Conservation (phyloP, 2,329 filamentous ascomycete genomes). For the Lecanosticta acicola region DNA sequence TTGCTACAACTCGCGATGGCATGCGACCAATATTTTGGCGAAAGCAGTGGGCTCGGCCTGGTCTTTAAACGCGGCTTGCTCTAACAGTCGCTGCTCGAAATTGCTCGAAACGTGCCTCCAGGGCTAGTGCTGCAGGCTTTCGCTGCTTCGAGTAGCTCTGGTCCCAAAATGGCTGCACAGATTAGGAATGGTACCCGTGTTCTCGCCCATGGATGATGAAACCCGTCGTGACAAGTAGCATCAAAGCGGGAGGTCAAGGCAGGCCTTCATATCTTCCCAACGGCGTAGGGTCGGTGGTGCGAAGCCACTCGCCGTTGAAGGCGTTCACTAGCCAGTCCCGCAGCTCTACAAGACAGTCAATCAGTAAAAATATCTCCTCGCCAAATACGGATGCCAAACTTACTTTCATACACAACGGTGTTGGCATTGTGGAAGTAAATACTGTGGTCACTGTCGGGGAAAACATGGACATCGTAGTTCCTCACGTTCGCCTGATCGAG, state of each 20-base stretch:
- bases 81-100: too few relatives aligned
- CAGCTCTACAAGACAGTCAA: slow-evolving; percentile 51
- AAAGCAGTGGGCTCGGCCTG: too few relatives aligned
- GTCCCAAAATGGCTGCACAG: too few relatives aligned
- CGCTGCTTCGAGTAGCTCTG: too few relatives aligned
- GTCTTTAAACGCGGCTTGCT: too few relatives aligned
- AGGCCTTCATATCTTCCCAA: slow-evolving; percentile 15
- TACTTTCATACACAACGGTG: slow-evolving; percentile 85
- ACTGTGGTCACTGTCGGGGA: slow-evolving; percentile 90
- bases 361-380: too few relatives aligned
- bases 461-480: slow-evolving; percentile 96
- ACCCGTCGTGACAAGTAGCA: not conserved
- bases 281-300: slow-evolving; percentile 50
- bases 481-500: slow-evolving; percentile 74
- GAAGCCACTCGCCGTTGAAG: slow-evolving; percentile 92
- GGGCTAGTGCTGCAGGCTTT: too few relatives aligned
- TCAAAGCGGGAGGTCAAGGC: not conserved
- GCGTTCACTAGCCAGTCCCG: slow-evolving; percentile 92
- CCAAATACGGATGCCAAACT: slow-evolving; percentile 41
- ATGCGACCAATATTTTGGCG: too few relatives aligned
- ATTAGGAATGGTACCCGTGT: not conserved
- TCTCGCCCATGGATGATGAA: not conserved
- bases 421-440: slow-evolving; percentile 96
- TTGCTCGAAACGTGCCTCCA: too few relatives aligned
- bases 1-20: too few relatives aligned